Base-by-base conservation (phyloP, 78 protist genomes). In the Dictyostelium firmibasis region DNA sequence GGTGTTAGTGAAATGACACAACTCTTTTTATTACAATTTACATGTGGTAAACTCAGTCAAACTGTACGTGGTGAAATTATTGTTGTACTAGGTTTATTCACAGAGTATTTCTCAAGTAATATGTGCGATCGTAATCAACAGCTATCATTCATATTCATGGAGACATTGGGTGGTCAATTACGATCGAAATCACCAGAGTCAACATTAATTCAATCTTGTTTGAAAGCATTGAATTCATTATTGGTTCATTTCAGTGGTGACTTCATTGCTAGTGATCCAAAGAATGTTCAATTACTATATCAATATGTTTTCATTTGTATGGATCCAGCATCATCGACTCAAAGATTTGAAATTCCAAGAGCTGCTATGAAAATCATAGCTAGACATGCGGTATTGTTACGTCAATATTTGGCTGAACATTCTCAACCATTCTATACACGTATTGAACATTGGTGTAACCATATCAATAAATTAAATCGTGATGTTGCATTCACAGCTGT, bases 331-430 rank as follows among this genome's bases (percentile, higher is more conserved):
- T 82, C 96, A 16, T 33, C 83, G 0, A 53, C 43, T 35, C 84
- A 44, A 14, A 41, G 96, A 43, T 93, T 72, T 35, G 87, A 85
- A 25, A 78, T 94, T 5, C 93, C 93, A 9, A 72, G 87, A 31
- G 93, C 92, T 10, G 93, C 93, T 1, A 88, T 89, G 93, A 60
- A 50, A 27, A 18, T 96, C 27, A 27, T 97, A 4, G 9, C 50
- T 0, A 23, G 38, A 29, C 98, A 97, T 44, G 82, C 97, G 0
- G 11, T 16, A 41, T 53, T 86, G 20, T 85, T 97, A 31, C 84
- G 78, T 57, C 96, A 91, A 27, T 92, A 84, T 50, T 82, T 97
- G 4, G 70, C 97, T 9, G 97, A 72, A 20, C 97, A 96, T 33
- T 67, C 79, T 13, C 88, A 84, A 29, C 81, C 44, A 43, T 38